Base-by-base conservation (phyloP, 495 filamentous ascomycete genomes). In the Neurospora sublineolata region DNA sequence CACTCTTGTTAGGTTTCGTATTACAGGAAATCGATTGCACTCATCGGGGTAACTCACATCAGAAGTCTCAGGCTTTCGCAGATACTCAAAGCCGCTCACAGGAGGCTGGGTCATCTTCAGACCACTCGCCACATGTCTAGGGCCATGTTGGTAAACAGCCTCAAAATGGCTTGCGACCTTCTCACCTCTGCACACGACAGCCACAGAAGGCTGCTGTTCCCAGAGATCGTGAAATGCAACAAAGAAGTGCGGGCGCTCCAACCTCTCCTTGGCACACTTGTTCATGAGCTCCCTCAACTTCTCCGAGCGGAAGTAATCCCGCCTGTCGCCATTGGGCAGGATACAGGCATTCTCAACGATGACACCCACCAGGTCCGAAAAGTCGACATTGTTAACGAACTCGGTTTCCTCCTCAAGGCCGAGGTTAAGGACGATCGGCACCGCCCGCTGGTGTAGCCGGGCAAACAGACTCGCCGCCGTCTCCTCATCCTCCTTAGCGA, bases 261-360 rank as follows among this genome's bases (percentile, higher is more conserved):
- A 14, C 14, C 77, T 71, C 60, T 75, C 70, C 12, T 69, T 42
- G 16, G 42, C 40, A 36, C 74, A 76, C 23, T 60, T 60, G 6
- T 67, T 33, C 76, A 86, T 83, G 1, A 83, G 80, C 8, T 82
- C 69, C 60, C 82, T 82, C 58, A 86, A 74, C 3, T 77, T 73
- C 14, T 75, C 69, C 71, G 84, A 79, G 30, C 82, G 79, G 72
- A 87, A 87, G 70, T 86, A 86, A 70, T 87, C 85, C 1, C 85
- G 77, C 69, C 86, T 83, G 46, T 83, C 74, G 14, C 85, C 85
- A 20, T 80, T 70, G 1, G 80, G 78, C 33, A 86, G 72, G 70
- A 86, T 85, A 70, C 82, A 86, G 14, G 83, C 84, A 72, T 87
- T 86, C 18, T 81, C 78, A 52, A 87, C 76, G 0, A 87, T 83